phyloP scores from a whole-genome alignment of 1,284 basidiomycete species.

The Salmacisia buchloeana region DNA sequence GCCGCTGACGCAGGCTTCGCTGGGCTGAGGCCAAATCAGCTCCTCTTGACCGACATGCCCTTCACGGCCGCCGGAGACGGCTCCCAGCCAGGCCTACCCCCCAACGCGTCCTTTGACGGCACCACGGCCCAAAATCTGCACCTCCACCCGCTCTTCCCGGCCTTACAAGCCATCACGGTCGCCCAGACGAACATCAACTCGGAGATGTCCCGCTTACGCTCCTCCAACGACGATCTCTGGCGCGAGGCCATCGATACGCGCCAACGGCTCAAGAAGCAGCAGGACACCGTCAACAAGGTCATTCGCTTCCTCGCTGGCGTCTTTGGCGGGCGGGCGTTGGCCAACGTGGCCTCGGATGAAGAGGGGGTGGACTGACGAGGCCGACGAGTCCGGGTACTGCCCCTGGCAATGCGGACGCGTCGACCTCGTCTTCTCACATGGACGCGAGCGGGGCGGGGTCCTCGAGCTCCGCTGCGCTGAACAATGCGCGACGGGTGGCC shows the following conservation, averaged over 20 bases:
- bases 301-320: conserved; percentile 88
- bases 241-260: conserved; percentile 77
- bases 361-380: no score
- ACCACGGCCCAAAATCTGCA: conserved; percentile 55
- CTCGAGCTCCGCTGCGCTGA: not conserved
- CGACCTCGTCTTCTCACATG: not conserved
- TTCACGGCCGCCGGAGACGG: not conserved
- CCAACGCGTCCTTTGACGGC: conserved; percentile 7
- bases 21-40: conserved; percentile 4
- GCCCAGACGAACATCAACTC: conserved; percentile 83
- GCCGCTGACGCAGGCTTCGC: not conserved
- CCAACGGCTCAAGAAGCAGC: conserved; percentile 77
- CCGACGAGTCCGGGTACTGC: no score
- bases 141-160: conserved; percentile 69
- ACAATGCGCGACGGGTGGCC: not conserved
- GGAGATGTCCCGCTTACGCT: conserved; percentile 81
- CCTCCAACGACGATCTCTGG: conserved; percentile 84
- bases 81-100: not conserved
- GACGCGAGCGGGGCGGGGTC: not conserved
- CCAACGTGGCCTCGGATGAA: not conserved
- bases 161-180: conserved; percentile 79
- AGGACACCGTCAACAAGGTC: conserved; percentile 95
- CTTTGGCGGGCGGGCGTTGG: conserved; percentile 60
- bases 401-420: no score
- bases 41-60: not conserved